Conservation (phyloP, 208 protist species). For the Wallacemonas sp. region DNA sequence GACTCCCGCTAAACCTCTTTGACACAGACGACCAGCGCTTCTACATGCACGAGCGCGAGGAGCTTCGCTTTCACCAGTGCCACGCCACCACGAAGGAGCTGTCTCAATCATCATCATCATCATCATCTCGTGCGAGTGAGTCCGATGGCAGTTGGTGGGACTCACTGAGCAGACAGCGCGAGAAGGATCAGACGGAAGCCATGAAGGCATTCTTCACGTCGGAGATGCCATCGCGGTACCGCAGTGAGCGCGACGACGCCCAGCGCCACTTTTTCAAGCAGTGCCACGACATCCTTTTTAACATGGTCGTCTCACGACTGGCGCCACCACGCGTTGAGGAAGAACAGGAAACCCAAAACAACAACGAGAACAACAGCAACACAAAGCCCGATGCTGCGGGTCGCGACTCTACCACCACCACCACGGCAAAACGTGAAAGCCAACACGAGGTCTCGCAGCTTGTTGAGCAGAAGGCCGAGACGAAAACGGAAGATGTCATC, state of each 20-base stretch:
- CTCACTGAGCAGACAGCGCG: neutral
- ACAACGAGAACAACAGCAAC: neutral
- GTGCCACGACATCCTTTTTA: conserved; percentile 51
- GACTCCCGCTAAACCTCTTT: conserved; percentile 58
- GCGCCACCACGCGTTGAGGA: neutral
- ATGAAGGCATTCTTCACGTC: conserved; percentile 29
- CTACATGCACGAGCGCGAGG: conserved; percentile 57
- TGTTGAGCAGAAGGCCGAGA: neutral
- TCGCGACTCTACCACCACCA: neutral
- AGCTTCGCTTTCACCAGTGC: conserved; percentile 45
- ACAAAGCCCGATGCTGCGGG: neutral
- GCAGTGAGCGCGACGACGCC: conserved; percentile 32
- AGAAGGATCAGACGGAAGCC: conserved; percentile 12
- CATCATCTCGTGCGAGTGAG: too few species aligned
- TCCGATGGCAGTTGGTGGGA: neutral
- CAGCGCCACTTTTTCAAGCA: conserved; percentile 45
- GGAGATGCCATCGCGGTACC: conserved; percentile 28
- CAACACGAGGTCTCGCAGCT: neutral
- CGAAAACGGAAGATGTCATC: neutral
- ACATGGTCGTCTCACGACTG: conserved; percentile 39
- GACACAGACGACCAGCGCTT: conserved; percentile 59
- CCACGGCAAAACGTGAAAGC: neutral
- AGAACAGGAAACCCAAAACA: neutral
- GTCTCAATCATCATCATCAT: too few species aligned
- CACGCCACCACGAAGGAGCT: conserved; percentile 2